Evolutionary conservation across 805 yeast species (phyloP).

Genomic region (Candida germanica): DNA sequence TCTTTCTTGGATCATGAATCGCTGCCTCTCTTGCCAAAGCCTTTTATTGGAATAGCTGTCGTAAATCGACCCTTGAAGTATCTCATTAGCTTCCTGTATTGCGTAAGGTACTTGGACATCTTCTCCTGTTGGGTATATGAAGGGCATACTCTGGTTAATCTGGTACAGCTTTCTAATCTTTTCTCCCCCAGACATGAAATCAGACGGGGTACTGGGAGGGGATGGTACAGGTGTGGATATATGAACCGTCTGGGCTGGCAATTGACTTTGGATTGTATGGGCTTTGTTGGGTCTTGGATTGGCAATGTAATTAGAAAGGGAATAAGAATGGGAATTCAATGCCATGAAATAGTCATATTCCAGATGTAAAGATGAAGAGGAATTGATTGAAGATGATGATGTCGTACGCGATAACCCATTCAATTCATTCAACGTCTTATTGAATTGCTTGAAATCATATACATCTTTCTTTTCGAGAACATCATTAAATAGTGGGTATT

Average conservation of each 20-base stretch:
- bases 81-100: constrained; percentile 72
- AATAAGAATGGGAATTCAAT: constrained; percentile 44
- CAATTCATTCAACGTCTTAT: constrained; percentile 28
- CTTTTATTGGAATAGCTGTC: constrained; percentile 69
- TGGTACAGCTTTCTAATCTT: constrained; percentile 57
- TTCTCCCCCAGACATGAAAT: constrained; percentile 45
- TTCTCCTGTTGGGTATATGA: constrained; percentile 53
- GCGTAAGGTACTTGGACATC: constrained; percentile 60
- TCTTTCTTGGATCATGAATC: constrained; percentile 70
- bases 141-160: constrained; percentile 64
- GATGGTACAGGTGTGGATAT: constrained; percentile 89
- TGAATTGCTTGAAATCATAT: constrained; percentile 17
- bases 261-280: constrained; percentile 40
- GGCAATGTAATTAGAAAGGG: constrained; percentile 58
- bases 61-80: constrained; percentile 58
- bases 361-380: constrained; percentile 21
- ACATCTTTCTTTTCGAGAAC: constrained; percentile 1
- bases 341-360: constrained; percentile 34
- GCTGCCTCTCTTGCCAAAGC: constrained; percentile 66
- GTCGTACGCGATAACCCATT: constrained; percentile 1
- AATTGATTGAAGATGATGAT: neutral
- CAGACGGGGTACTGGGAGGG: constrained; percentile 53
- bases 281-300: constrained; percentile 52
- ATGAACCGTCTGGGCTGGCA: constrained; percentile 58
- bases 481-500: constrained; percentile 75